Percentiles rank a stretch among this genome's conserved stretches.
These are phyloP conservation scores for Coccomyxa subellipsoidea DNA, from an alignment of 163 green algal species.

Conservation along the genomic window DNA sequence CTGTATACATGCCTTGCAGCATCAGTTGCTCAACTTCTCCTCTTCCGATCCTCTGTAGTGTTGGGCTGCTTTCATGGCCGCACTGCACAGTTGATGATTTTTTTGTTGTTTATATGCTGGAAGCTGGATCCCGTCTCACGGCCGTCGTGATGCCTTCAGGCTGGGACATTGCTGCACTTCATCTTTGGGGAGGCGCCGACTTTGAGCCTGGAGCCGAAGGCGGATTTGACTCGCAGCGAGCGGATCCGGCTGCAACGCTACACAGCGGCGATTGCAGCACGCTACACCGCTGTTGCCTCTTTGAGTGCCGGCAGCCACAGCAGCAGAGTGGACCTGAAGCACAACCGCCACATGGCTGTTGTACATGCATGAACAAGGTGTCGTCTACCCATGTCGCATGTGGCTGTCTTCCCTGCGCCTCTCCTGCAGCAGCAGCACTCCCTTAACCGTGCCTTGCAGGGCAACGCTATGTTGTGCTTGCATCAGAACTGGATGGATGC, in stretches of 20 bases:
- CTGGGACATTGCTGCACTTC: constrained; percentile 21
- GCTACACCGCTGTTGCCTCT: background rate
- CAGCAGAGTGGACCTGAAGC: background rate
- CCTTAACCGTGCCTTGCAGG: background rate
- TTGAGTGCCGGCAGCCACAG: background rate
- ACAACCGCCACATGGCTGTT: background rate
- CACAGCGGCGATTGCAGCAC: background rate
- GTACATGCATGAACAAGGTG: background rate
- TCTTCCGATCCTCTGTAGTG: too few species aligned
- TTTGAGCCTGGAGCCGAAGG: constrained; percentile 23
- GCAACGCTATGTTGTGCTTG: too few species aligned
- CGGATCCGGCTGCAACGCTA: constrained; percentile 31
- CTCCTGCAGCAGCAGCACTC: background rate
- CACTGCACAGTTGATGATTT: too few species aligned
- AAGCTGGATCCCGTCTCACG: background rate
- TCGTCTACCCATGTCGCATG: too few species aligned
- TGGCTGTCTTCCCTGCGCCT: background rate
- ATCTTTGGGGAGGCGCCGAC: constrained; percentile 16
- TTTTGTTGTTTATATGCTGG: too few species aligned
- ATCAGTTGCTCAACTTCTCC: too few species aligned
- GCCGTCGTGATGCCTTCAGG: constrained; percentile 5
- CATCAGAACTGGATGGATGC: too few species aligned
- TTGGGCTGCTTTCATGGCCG: too few species aligned
- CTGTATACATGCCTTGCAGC: too few species aligned
- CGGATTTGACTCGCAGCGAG: constrained; percentile 28